These are phyloP conservation scores for Venturia pyrina DNA, from an alignment of 2,329 filamentous ascomycete species.

Conservation along the genomic window DNA sequence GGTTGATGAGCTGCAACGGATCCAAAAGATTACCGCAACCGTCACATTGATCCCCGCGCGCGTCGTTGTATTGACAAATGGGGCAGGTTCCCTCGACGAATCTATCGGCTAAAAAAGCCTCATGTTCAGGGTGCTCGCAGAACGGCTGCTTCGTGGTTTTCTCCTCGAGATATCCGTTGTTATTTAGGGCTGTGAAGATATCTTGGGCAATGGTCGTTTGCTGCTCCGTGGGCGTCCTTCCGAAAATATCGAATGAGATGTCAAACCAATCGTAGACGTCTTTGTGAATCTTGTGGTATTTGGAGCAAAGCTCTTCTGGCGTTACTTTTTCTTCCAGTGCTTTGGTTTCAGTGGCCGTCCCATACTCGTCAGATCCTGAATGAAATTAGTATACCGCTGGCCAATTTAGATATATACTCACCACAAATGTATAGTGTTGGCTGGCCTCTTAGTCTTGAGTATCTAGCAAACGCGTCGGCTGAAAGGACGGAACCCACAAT, in stretches of 20 bases:
- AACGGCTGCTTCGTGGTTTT: slow-evolving; percentile 81
- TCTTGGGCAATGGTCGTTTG: slow-evolving; percentile 91
- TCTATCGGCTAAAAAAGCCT: slow-evolving; percentile 68
- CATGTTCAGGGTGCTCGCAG: slow-evolving; percentile 49
- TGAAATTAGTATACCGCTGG: neutral
- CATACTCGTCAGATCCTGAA: slow-evolving; percentile 67
- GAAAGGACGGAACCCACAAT: slow-evolving; percentile 79
- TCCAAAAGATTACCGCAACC: slow-evolving; percentile 40
- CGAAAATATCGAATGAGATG: slow-evolving; percentile 90
- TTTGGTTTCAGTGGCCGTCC: slow-evolving; percentile 92
- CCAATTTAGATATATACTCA: slow-evolving; percentile 22
- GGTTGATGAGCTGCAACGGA: slow-evolving; percentile 58
- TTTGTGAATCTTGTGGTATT: slow-evolving; percentile 84
- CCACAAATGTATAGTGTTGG: slow-evolving; percentile 81
- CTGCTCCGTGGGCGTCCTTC: slow-evolving; percentile 76
- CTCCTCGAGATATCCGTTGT: slow-evolving; percentile 84
- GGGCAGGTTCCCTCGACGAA: slow-evolving; percentile 75
- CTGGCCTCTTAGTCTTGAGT: slow-evolving; percentile 67
- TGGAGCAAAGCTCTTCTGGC: slow-evolving; percentile 76
- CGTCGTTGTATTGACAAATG: slow-evolving; percentile 49
- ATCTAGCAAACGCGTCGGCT: slow-evolving; percentile 71
- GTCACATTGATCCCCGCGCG: slow-evolving; percentile 45
- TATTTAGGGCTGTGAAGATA: slow-evolving; percentile 77
- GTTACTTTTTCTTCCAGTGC: slow-evolving; percentile 79
- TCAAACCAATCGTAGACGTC: slow-evolving; percentile 95